Conservation (phyloP, 2,329 filamentous ascomycete genomes). For the Arthrobotrys iridis region DNA sequence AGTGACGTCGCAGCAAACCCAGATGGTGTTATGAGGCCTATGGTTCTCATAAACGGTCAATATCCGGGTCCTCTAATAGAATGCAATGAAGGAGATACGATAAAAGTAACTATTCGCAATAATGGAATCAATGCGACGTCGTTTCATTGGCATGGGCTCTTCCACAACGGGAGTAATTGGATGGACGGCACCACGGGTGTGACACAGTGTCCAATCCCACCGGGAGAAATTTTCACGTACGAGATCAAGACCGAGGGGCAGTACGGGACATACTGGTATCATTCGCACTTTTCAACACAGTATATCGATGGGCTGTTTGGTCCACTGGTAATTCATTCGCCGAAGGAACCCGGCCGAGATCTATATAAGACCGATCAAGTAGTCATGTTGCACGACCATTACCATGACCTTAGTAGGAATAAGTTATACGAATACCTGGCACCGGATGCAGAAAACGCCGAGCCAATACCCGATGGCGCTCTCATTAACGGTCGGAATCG, state of each 20-base stretch:
- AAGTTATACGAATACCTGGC: conserved; percentile 69
- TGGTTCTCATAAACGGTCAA: conserved; percentile 77
- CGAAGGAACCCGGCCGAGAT: conserved; percentile 66
- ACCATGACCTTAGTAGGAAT: conserved; percentile 69
- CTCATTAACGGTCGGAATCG: conserved; percentile 69
- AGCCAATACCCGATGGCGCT: conserved; percentile 73
- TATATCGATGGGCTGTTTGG: conserved; percentile 76
- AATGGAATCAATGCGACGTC: conserved; percentile 72
- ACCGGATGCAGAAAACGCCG: conserved; percentile 68
- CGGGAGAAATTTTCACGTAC: conserved; percentile 72
- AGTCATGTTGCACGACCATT: conserved; percentile 77
- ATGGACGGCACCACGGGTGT: conserved; percentile 78
- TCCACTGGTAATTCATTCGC: conserved; percentile 73
- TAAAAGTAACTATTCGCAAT: conserved; percentile 76
- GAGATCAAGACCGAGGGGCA: conserved; percentile 71
- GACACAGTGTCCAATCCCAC: conserved; percentile 74
- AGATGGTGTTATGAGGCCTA: conserved; percentile 68
- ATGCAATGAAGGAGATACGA: conserved; percentile 76
- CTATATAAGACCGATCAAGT: conserved; percentile 71
- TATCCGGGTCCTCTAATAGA: conserved; percentile 79
- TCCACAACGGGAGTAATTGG: conserved; percentile 76
- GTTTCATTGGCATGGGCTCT: conserved; percentile 81
- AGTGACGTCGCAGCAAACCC: conserved; percentile 70
- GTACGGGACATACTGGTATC: conserved; percentile 69
- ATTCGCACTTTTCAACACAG: conserved; percentile 73